phyloP scores from a whole-genome alignment of 164 flowering plant species.

The Saururus chinensis region DNA sequence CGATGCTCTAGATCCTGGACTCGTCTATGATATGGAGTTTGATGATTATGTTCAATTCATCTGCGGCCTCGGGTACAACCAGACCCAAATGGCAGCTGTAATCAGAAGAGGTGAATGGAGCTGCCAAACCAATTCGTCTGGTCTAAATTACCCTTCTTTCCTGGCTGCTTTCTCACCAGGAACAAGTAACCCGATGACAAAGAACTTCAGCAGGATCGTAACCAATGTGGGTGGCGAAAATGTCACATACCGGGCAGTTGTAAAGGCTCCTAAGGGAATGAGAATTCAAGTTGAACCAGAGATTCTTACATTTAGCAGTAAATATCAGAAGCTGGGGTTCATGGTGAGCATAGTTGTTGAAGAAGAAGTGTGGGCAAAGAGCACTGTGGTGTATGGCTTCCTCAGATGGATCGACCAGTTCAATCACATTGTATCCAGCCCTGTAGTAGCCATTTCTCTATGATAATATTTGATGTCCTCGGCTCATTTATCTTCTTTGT shows the following conservation, averaged over 20 bases:
- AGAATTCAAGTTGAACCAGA: slow-evolving; percentile 12
- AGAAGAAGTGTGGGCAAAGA: not conserved
- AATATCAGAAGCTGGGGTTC: slow-evolving; percentile 16
- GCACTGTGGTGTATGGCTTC: not conserved
- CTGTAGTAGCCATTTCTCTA: slow-evolving; percentile 5
- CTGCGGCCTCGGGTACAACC: slow-evolving; percentile 13
- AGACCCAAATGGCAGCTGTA: slow-evolving; percentile 14
- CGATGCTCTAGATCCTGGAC: slow-evolving; percentile 19
- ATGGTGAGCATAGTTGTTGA: slow-evolving; percentile 1
- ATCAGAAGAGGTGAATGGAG: slow-evolving; percentile 12
- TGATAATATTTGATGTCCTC: not conserved
- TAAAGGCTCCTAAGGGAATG: slow-evolving; percentile 13
- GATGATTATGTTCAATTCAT: slow-evolving; percentile 14
- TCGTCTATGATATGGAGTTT: slow-evolving; percentile 11
- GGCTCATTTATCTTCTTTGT: too few relatives aligned
- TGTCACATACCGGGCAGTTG: slow-evolving; percentile 10
- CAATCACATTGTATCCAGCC: slow-evolving; percentile 5
- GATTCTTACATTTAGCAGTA: slow-evolving; percentile 15
- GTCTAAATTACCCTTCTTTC: slow-evolving; percentile 29
- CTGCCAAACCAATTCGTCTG: slow-evolving; percentile 6
- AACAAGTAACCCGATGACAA: slow-evolving; percentile 1
- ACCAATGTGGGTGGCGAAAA: slow-evolving; percentile 17
- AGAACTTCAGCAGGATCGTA: slow-evolving; percentile 18
- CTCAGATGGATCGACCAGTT: not conserved
- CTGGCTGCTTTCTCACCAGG: slow-evolving; percentile 8